These are phyloP conservation scores for Acacia pycnantha DNA, from an alignment of 331 rosid genomes.

Conservation along the genomic window DNA sequence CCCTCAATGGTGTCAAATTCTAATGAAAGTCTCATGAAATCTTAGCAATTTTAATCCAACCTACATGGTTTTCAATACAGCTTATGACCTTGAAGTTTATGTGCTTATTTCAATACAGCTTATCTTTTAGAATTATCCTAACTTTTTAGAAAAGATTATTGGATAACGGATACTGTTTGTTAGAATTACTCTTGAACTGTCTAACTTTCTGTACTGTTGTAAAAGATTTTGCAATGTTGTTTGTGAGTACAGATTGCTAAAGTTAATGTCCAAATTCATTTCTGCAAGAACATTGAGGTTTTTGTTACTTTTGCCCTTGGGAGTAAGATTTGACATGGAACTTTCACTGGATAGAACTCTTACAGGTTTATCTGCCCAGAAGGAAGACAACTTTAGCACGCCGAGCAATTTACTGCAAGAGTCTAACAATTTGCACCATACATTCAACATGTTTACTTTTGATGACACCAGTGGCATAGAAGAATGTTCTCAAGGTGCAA, in stretches of 20 bases:
- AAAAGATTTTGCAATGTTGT: neutral
- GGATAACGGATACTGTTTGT: neutral
- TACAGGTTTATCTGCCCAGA: slow-evolving; percentile 35
- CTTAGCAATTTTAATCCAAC: slow-evolving; percentile 19
- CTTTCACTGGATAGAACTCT: slow-evolving; percentile 42
- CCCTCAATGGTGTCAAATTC: neutral
- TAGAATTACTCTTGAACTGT: neutral
- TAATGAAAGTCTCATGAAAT: neutral
- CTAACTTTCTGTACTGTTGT: neutral
- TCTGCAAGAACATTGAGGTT: no score
- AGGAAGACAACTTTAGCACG: slow-evolving; percentile 20
- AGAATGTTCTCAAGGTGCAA: slow-evolving; percentile 31
- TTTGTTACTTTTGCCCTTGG: neutral
- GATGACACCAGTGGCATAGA: slow-evolving; percentile 34
- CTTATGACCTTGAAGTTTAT: neutral
- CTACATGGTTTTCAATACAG: neutral
- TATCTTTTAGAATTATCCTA: neutral
- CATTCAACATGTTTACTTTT: slow-evolving; percentile 35
- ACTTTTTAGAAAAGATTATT: neutral
- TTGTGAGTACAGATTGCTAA: neutral
- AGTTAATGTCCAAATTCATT: neutral
- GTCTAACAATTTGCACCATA: slow-evolving; percentile 32
- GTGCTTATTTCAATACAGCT: neutral
- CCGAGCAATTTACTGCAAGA: slow-evolving; percentile 32
- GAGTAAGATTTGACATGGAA: slow-evolving; percentile 34